Percentiles rank a stretch among this genome's conserved stretches.
phyloP scores from a whole-genome alignment of 305 asterid species.

The Caryopteris hybrid region DNA sequence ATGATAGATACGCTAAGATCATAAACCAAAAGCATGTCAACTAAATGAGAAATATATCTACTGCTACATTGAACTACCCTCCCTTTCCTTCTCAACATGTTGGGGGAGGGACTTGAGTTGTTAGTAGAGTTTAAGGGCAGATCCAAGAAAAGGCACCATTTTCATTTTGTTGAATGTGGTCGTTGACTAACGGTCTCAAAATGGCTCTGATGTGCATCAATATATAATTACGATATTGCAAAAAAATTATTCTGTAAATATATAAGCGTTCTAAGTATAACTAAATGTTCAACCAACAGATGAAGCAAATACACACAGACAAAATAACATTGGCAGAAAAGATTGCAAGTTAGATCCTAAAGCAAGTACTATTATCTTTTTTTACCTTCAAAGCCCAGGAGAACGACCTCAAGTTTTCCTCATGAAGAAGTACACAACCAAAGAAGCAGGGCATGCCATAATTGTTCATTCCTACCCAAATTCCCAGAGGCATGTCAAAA shows the following conservation, averaged over 20 bases:
- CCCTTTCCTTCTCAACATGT: neutral
- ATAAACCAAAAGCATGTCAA: neutral
- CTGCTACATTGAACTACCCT: neutral
- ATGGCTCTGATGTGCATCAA: neutral
- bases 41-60: neutral
- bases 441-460: conserved; percentile 99
- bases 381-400: conserved; percentile 98
- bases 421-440: conserved; percentile 89
- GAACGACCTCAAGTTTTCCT: conserved; percentile 81
- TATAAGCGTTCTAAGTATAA: neutral
- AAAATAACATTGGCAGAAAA: neutral
- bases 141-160: neutral
- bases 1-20: conserved; percentile 12
- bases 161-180: neutral
- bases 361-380: neutral
- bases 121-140: neutral
- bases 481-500: conserved; percentile 97
- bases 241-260: neutral
- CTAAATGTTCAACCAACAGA: neutral
- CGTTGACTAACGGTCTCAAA: neutral
- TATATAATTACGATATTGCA: neutral
- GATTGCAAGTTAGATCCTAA: neutral
- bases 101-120: neutral
- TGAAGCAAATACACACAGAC: conserved; percentile 10
- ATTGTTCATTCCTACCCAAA: conserved; percentile 95